Conservation (phyloP, 768 basidiomycete species). For the Chalciporus pseudorubinellus region DNA sequence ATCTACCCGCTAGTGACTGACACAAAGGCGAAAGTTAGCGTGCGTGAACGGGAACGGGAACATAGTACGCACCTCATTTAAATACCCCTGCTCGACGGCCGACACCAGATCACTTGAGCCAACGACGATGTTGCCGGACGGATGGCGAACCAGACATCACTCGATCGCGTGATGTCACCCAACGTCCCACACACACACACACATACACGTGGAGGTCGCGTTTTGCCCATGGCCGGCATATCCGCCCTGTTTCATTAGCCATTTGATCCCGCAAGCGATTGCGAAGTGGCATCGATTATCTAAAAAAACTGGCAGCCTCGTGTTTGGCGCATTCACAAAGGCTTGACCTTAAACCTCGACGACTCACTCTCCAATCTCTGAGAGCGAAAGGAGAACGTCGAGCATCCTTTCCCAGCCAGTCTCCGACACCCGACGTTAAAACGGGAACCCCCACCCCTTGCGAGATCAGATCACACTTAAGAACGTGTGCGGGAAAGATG, state of each 20-base stretch:
- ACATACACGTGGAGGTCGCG: constrained; percentile 8
- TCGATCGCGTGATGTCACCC: background rate
- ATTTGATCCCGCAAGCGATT: constrained; percentile 20
- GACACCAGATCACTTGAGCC: background rate
- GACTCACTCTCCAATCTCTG: background rate
- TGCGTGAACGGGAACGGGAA: background rate
- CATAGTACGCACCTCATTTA: background rate
- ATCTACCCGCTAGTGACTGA: background rate
- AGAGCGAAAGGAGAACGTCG: background rate
- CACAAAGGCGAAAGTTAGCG: background rate
- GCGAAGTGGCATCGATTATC: constrained; percentile 23
- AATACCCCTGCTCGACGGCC: background rate
- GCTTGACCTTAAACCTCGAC: constrained; percentile 7
- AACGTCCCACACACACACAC: background rate
- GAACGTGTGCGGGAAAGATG: constrained; percentile 11
- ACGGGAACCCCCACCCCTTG: background rate
- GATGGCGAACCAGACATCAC: background rate
- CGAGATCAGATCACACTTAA: background rate
- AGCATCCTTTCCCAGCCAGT: background rate
- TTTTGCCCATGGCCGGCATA: background rate
- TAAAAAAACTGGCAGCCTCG: constrained; percentile 27
- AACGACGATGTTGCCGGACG: background rate
- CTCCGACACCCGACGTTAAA: background rate
- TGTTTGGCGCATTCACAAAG: constrained; percentile 24
- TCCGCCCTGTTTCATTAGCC: constrained; percentile 2